Base-by-base conservation (phyloP, 2,329 filamentous ascomycete genomes). In the Sporothrix euskadiensis region DNA sequence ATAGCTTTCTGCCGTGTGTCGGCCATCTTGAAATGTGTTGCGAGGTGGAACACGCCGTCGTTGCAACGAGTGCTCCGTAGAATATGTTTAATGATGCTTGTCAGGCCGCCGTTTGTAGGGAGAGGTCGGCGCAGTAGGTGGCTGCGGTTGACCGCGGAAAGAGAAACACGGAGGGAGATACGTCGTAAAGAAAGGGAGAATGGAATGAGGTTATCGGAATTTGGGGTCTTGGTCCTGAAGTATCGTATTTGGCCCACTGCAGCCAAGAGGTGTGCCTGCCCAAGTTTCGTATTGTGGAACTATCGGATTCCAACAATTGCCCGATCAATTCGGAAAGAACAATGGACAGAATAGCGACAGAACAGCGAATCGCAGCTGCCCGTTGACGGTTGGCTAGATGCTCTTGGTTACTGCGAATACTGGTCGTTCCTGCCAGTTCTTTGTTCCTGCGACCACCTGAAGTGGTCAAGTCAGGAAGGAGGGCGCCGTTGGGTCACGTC, bases 1-100 rank as follows among this genome's bases (percentile, higher is more conserved):
- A 89, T 89, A 79, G 88, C 87, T 76, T 84, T 84, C 79, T 89
- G 87, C 77, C 88, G 87, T 8, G 71, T 59, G 19, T 76, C 75
- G 56, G 65, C 71, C 69, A 57, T 59, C 26, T 52, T 14, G 44
- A 9, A 19, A 16, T 9, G 30, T 26, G 66, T 56, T 44, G n/a
- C 14, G 16, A 6, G 57, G 30, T 12, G 9, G 12, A 14, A 66
- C 10, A 47, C 26, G 61, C 61, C 47, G 39, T 22, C n/a, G 39
- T 26, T 66, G 35, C 39, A 39, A n/a, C 8, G 2, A 22, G 9
- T 0, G 1, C 26, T 26, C 26, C 2, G 26, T 26, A 6, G 22
- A n/a, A 9, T 30, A n/a, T n/a, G n/a, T n/a, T n/a, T n/a, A 47
- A 66, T 9, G n/a, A 47, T 66, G 22, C 22, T 47, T 47, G 22